Base-by-base conservation (phyloP, 2,329 filamentous ascomycete genomes). In the Cytospora mali region DNA sequence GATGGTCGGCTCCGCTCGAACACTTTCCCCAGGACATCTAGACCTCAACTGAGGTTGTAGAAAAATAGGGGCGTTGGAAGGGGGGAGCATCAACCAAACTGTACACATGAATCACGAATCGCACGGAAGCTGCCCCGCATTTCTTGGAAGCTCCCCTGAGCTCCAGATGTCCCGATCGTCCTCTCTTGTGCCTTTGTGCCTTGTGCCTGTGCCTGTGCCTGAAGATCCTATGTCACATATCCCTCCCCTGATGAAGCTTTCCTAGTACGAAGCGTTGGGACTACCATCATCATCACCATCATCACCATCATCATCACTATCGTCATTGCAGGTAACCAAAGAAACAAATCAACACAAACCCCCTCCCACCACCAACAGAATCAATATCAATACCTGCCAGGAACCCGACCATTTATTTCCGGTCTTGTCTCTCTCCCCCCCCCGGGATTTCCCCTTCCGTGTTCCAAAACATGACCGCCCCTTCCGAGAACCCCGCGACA, bases 401-500 rank as follows among this genome's bases (percentile, higher is more conserved):
- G n/a, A n/a, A n/a, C n/a, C n/a, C n/a, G n/a, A n/a, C n/a, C n/a
- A n/a, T n/a, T n/a, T n/a, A n/a, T n/a, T n/a, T 35, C 10, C 35
- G 7, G 14, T 39, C 16, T 18, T 7, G n/a, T 23, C 27, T 14
- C 11, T n/a, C 33, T 21, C 23, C 4, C 3, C 7, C 21, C 27
- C 23, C 9, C 25, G 27, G 25, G 14, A 3, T 21, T 11, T 28
- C 7, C 48, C 13, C 5, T 23, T 21, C n/a, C 16, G n/a, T 23
- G n/a, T 46, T 7, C n/a, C 55, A 57, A 23, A 27, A 50, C 27
- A 65, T 65, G 63, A 29, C 59, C 33, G 31, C 27, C 42, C 48
- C 39, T 13, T 50, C 63, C 16, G 48, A n/a, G 23, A 65, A 75
- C 70, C 73, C 75, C 66, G 77, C 79, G 55, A 77, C 72, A 27